These are phyloP conservation scores for Globisporangium solare DNA, from an alignment of 352 stramenopile genomes.

Conservation along the genomic window DNA sequence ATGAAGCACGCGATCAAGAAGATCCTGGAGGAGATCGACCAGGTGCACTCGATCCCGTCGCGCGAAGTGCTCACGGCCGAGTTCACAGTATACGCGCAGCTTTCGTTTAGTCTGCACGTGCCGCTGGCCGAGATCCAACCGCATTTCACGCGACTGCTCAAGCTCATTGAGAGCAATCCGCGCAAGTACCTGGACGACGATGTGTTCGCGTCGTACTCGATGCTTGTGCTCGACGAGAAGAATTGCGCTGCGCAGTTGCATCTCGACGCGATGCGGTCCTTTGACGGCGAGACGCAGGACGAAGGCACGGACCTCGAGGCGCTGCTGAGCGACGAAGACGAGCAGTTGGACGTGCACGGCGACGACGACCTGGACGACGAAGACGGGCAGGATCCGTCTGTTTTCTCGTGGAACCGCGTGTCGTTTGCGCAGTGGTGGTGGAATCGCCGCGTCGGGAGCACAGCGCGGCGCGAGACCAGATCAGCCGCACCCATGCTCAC, in stretches of 20 bases:
- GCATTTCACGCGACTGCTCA: slow-evolving; percentile 84
- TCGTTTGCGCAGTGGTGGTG: slow-evolving; percentile 80
- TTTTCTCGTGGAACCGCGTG: slow-evolving; percentile 71
- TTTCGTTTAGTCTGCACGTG: slow-evolving; percentile 87
- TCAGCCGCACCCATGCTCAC: neutral
- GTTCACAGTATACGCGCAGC: slow-evolving; percentile 88
- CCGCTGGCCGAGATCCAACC: slow-evolving; percentile 72
- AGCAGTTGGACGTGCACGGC: slow-evolving; percentile 17
- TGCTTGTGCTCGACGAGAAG: slow-evolving; percentile 65
- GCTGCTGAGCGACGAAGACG: slow-evolving; percentile 70
- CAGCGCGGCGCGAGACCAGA: slow-evolving; percentile 15
- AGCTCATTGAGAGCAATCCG: slow-evolving; percentile 84
- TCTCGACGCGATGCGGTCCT: slow-evolving; percentile 17
- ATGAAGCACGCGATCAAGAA: slow-evolving; percentile 62
- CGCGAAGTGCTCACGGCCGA: slow-evolving; percentile 84
- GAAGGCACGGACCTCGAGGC: slow-evolving; percentile 61
- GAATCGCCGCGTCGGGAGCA: slow-evolving; percentile 29
- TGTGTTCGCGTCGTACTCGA: slow-evolving; percentile 74
- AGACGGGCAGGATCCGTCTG: slow-evolving; percentile 28
- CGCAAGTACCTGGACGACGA: slow-evolving; percentile 88
- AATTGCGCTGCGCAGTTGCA: slow-evolving; percentile 15
- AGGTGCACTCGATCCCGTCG: slow-evolving; percentile 73
- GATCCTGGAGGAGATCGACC: slow-evolving; percentile 76
- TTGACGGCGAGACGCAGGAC: slow-evolving; percentile 44
- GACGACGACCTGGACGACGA: slow-evolving; percentile 19